phyloP scores from a whole-genome alignment of 257 asterid genomes.

The Leptodermis oblonga region DNA sequence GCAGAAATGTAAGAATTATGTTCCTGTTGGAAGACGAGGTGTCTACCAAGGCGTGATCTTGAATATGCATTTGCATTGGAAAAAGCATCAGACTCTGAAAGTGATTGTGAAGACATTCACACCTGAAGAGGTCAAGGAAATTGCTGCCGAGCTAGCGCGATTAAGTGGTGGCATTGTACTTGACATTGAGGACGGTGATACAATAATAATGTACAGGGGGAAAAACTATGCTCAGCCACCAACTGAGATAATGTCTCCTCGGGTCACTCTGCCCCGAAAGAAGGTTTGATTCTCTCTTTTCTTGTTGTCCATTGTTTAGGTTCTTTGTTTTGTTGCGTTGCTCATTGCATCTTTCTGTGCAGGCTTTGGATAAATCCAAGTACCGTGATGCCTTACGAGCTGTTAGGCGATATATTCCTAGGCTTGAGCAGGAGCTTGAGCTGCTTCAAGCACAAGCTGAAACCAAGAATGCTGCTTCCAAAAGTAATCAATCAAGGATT shows the following conservation, averaged over 20 bases:
- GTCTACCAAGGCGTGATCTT: slow-evolving; percentile 90
- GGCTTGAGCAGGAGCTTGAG: slow-evolving; percentile 83
- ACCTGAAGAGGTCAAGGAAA: slow-evolving; percentile 82
- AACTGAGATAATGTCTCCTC: slow-evolving; percentile 95
- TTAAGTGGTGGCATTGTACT: slow-evolving; percentile 97
- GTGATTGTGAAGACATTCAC: slow-evolving; percentile 87
- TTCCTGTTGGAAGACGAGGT: slow-evolving; percentile 95
- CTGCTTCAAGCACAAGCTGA: slow-evolving; percentile 70
- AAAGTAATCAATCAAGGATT: slow-evolving; percentile 28
- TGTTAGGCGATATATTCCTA: slow-evolving; percentile 66
- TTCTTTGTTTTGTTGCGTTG: background rate
- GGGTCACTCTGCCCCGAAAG: slow-evolving; percentile 79
- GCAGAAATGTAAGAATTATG: slow-evolving; percentile 86
- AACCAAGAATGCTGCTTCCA: slow-evolving; percentile 19
- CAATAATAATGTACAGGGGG: slow-evolving; percentile 93
- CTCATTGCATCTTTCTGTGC: slow-evolving; percentile 19
- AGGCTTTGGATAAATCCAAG: slow-evolving; percentile 97
- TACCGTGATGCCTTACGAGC: slow-evolving; percentile 86
- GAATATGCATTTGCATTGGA: slow-evolving; percentile 99
- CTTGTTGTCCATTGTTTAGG: background rate
- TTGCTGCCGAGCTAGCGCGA: slow-evolving; percentile 84
- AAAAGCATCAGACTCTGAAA: slow-evolving; percentile 89
- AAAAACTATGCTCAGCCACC: slow-evolving; percentile 97
- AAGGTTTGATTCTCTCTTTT: slow-evolving; percentile 47
- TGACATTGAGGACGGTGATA: slow-evolving; percentile 72